Evolutionary conservation across 495 filamentous ascomycete genomes (phyloP).

Genomic region (Lepidopterella palustris): DNA sequence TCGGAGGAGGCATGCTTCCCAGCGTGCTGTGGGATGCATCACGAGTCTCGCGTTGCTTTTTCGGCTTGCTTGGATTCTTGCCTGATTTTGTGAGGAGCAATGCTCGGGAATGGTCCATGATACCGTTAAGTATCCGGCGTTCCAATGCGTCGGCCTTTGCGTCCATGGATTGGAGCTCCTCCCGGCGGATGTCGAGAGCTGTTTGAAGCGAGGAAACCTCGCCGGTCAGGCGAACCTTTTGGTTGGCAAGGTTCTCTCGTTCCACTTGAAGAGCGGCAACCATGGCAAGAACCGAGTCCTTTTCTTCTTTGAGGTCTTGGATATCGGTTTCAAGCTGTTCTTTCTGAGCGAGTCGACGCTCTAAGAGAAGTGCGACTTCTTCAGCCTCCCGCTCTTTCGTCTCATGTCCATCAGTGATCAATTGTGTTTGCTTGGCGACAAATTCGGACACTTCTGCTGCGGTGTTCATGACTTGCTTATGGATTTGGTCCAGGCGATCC

Average conservation of each 20-base stretch:
- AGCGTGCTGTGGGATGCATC: constrained; percentile 42
- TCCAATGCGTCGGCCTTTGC: constrained; percentile 78
- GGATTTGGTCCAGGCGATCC: constrained; percentile 79
- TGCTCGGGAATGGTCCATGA: constrained; percentile 88
- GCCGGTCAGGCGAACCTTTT: constrained; percentile 69
- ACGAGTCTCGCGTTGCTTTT: constrained; percentile 63
- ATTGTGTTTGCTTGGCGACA: constrained; percentile 68
- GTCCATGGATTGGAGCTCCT: constrained; percentile 88
- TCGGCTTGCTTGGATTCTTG: constrained; percentile 42
- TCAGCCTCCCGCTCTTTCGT: constrained; percentile 73
- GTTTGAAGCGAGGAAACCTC: constrained; percentile 86
- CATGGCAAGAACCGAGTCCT: constrained; percentile 34
- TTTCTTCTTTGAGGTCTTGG: constrained; percentile 56
- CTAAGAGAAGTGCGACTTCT: constrained; percentile 72
- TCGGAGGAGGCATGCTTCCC: constrained; percentile 34
- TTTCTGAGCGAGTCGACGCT: constrained; percentile 69
- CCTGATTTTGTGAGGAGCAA: constrained; percentile 56
- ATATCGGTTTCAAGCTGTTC: constrained; percentile 71
- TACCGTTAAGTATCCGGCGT: constrained; percentile 84
- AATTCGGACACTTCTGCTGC: constrained; percentile 81
- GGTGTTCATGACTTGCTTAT: constrained; percentile 80
- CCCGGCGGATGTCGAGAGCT: constrained; percentile 75
- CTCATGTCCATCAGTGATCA: constrained; percentile 72
- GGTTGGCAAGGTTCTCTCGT: constrained; percentile 54
- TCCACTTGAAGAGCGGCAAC: constrained; percentile 38